Evolutionary conservation across 2,329 filamentous ascomycete genomes (phyloP).

Genomic region (Paracamarosporium sp.): DNA sequence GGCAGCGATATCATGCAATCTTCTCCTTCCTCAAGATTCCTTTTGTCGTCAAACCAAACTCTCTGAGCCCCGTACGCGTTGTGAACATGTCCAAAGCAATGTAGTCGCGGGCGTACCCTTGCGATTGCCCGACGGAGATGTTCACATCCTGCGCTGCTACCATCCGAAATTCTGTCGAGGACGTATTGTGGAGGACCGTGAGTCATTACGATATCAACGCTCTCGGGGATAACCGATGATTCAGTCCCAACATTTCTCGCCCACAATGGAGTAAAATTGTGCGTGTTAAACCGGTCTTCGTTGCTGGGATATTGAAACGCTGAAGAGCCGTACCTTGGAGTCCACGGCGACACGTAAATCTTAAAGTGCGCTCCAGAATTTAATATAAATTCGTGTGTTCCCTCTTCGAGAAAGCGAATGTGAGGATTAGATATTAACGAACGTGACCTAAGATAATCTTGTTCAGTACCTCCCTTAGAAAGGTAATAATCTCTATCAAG

Average conservation of each 20-base stretch:
- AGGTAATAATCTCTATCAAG: constrained; percentile 53
- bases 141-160: constrained; percentile 58
- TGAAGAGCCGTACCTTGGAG: constrained; percentile 60
- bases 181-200: constrained; percentile 63
- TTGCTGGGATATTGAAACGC: constrained; percentile 59
- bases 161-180: constrained; percentile 51
- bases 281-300: constrained; percentile 59
- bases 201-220: constrained; percentile 65
- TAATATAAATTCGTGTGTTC: constrained; percentile 54
- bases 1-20: constrained; percentile 18
- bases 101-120: constrained; percentile 56
- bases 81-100: constrained; percentile 69
- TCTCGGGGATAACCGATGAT: constrained; percentile 33
- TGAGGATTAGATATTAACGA: constrained; percentile 47
- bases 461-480: constrained; percentile 35
- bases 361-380: constrained; percentile 56
- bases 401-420: constrained; percentile 62
- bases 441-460: constrained; percentile 12
- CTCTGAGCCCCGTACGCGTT: constrained; percentile 48
- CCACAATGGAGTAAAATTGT: constrained; percentile 22
- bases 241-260: constrained; percentile 24
- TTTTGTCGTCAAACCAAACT: constrained; percentile 37
- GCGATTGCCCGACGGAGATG: constrained; percentile 59
- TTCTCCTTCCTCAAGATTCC: neutral
- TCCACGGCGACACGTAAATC: constrained; percentile 60